Conservation (phyloP, 176 grass and related monocot genomes). For the Eragrostis curvula region DNA sequence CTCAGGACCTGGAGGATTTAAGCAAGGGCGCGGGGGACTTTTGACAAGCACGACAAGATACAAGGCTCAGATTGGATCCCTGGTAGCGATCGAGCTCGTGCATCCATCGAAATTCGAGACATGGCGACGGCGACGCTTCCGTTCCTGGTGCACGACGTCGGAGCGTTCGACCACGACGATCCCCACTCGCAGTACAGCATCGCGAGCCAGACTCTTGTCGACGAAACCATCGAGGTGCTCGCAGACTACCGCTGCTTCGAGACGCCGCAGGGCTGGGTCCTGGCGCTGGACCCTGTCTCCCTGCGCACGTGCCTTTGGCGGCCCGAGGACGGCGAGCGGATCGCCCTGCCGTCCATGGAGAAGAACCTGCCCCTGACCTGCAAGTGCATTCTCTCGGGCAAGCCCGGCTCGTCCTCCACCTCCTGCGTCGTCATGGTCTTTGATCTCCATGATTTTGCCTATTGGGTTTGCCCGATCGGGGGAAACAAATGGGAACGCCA, state of each 20-base stretch:
- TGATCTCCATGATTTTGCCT: neutral
- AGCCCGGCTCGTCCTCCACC: neutral
- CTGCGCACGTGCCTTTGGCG: slow-evolving; percentile 1
- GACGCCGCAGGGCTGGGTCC: slow-evolving; percentile 7
- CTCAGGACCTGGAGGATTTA: no score
- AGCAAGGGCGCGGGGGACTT: no score
- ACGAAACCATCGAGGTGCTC: neutral
- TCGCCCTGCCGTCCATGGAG: neutral
- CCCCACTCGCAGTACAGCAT: neutral
- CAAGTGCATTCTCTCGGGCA: slow-evolving; percentile 4
- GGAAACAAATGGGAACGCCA: neutral
- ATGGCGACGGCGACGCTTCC: neutral
- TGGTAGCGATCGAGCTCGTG: no score
- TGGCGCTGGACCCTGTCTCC: neutral
- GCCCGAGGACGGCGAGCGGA: neutral
- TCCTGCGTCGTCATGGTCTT: neutral
- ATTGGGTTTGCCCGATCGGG: neutral
- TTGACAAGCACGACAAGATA: no score
- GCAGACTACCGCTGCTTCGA: neutral
- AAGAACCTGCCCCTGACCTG: neutral
- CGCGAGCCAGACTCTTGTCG: neutral
- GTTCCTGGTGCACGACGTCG: neutral
- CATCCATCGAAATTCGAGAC: no score
- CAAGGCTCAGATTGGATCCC: no score
- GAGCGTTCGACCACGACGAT: neutral